Conservation (phyloP, 116 monocot species). For the Thalassia testudinum region DNA sequence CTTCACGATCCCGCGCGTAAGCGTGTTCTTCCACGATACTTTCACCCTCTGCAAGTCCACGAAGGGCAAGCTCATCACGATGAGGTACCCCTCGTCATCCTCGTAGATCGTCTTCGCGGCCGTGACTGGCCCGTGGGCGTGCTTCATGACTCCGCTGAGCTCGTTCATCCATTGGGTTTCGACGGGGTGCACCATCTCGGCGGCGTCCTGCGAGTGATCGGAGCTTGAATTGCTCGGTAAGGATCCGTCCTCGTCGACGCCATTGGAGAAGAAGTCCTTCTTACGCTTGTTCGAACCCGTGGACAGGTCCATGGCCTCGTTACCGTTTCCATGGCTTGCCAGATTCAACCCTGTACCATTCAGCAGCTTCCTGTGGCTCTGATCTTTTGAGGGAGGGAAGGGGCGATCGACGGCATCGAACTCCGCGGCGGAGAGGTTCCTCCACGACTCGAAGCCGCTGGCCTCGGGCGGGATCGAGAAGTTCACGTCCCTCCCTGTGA, state of each 20-base stretch:
- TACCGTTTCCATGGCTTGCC: conserved; percentile 17
- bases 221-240: conserved; percentile 21
- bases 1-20: conserved; percentile 71
- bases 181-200: conserved; percentile 30
- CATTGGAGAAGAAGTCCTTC: conserved; percentile 34
- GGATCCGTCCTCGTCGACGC: conserved; percentile 50
- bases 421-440: conserved; percentile 53
- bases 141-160: conserved; percentile 67
- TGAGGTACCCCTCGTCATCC: conserved; percentile 57
- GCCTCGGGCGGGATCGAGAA: conserved; percentile 59
- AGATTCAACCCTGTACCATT: conserved; percentile 44
- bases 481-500: conserved; percentile 66
- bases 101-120: conserved; percentile 79
- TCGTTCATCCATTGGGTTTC: conserved; percentile 50
- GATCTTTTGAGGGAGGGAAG: conserved; percentile 3
- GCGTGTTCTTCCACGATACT: conserved; percentile 66
- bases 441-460: conserved; percentile 62
- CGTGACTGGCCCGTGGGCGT: conserved; percentile 54
- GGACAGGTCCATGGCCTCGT: conserved; percentile 45
- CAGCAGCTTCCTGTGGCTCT: conserved; percentile 21
- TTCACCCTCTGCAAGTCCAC: conserved; percentile 59
- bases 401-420: conserved; percentile 48
- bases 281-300: conserved; percentile 34
- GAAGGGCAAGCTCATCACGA: conserved; percentile 69
- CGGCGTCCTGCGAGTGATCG: conserved; percentile 28